Conservation (phyloP, 2,329 filamentous ascomycete species). For the Diplodia mutila region DNA sequence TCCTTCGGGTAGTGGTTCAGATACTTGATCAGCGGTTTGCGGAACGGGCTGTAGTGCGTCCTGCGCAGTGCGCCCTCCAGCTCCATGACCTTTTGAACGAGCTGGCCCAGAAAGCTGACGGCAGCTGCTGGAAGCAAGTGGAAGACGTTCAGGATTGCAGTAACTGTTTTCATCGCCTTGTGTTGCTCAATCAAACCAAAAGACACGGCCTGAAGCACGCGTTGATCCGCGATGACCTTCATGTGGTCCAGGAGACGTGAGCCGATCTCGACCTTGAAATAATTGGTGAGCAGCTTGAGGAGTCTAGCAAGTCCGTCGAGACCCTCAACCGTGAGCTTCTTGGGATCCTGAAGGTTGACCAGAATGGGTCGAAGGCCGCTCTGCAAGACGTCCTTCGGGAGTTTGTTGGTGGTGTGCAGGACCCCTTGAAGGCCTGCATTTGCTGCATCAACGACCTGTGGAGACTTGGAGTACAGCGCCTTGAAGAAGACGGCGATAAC, state of each 20-base stretch:
- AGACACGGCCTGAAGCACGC: conserved; percentile 81
- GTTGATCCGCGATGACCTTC: conserved; percentile 82
- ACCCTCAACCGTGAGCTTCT: conserved; percentile 84
- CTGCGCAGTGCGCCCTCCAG: conserved; percentile 83
- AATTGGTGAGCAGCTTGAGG: conserved; percentile 89
- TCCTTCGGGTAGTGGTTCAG: conserved; percentile 92
- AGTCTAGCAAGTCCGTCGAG: conserved; percentile 89
- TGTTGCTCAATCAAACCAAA: conserved; percentile 96
- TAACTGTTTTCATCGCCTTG: conserved; percentile 89
- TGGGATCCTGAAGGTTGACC: conserved; percentile 92
- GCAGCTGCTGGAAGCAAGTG: conserved; percentile 91
- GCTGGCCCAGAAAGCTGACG: conserved; percentile 84
- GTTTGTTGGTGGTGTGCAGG: conserved; percentile 82
- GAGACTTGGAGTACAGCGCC: conserved; percentile 89
- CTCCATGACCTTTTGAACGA: conserved; percentile 88
- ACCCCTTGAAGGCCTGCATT: conserved; percentile 89
- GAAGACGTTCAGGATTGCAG: conserved; percentile 94
- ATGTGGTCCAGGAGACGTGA: conserved; percentile 91
- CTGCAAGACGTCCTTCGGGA: conserved; percentile 94
- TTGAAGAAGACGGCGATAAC: conserved; percentile 99
- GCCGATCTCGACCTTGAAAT: conserved; percentile 99
- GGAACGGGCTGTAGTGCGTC: conserved; percentile 89
- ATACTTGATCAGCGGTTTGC: conserved; percentile 87
- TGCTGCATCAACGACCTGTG: conserved; percentile 89
- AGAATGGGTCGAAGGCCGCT: conserved; percentile 93